Evolutionary conservation across 2,329 filamentous ascomycete genomes (phyloP), one percentile per base, ranked within the genome.

Genomic region (Rhynchosporium graminicola): DNA sequence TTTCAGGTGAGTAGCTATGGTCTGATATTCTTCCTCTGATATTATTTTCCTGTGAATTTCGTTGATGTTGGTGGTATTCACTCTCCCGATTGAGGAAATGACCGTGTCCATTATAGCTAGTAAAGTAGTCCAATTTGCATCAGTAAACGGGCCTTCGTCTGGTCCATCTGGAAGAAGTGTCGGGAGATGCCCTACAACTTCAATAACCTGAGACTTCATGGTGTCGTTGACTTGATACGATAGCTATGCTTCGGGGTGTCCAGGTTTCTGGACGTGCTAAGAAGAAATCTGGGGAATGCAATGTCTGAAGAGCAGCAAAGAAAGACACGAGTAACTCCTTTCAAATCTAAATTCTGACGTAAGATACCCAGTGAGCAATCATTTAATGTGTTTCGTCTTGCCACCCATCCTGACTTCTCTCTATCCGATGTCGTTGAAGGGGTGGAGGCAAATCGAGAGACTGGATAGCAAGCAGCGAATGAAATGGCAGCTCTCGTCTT

Each of bases 81-180:
- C 75, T 26, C 78, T 72, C n/a, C 78, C 78, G 65, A 91, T 79
- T n/a, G 86, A 81, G 2, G 88, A 86, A 31, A 91, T 75, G 29
- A 84, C 74, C 12, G 81, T 82, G 66, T 87, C 84, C 47, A 86
- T 73, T 5, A 87, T 75, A 3, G 83, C 77, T 66, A 81, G 77
- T 48, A 87, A 70, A 2, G 81, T 80, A 43, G 77, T 73, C 85
- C 84, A 87, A 74, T 85, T 81, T 15, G 75, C 73, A 54, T 78
- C 74, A 40, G 73, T 76, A 69, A 82, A 80, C 69, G 79, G 80
- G 63, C 72, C 69, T 10, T 69, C 69, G 0, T 66, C 10, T 15
- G 73, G 72, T 4, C 67, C 61, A 48, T 69, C 68, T 13, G 75
- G 73, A 29, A 61, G 58, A 15, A 59, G 38, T 0, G 58, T 42